These are phyloP conservation scores for Solanum chmielewskii DNA, from an alignment of 257 asterid species.

Conservation along the genomic window DNA sequence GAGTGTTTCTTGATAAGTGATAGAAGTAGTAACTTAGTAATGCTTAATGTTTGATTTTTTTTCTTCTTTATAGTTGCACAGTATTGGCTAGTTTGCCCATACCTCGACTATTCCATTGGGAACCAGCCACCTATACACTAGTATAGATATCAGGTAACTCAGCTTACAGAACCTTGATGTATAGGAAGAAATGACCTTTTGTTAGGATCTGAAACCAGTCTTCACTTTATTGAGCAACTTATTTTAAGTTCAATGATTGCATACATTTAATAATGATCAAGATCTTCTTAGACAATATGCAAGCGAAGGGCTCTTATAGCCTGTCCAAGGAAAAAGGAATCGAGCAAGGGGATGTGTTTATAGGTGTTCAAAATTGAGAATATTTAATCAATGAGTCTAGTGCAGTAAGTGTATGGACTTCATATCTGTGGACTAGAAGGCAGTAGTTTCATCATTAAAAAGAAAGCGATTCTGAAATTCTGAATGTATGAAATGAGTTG, in stretches of 20 bases:
- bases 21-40: not conserved
- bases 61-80: not conserved
- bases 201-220: not conserved
- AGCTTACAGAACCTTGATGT: not conserved
- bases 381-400: not conserved
- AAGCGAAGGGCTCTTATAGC: not conserved
- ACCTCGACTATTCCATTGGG: not conserved
- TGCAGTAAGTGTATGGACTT: not conserved
- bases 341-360: not conserved
- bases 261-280: not conserved
- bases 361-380: not conserved
- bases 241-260: not conserved
- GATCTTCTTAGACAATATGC: not conserved
- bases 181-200: not conserved
- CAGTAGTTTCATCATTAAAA: not conserved
- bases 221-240: not conserved
- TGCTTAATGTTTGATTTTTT: not conserved
- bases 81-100: not conserved
- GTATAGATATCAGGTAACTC: not conserved
- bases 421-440: not conserved
- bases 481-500: not conserved
- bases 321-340: not conserved
- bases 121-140: not conserved
- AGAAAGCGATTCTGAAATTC: not conserved
- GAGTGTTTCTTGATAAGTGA: not conserved